Evolutionary conservation across 2,329 filamentous ascomycete species (phyloP).

Genomic region (Alternaria consortialis): DNA sequence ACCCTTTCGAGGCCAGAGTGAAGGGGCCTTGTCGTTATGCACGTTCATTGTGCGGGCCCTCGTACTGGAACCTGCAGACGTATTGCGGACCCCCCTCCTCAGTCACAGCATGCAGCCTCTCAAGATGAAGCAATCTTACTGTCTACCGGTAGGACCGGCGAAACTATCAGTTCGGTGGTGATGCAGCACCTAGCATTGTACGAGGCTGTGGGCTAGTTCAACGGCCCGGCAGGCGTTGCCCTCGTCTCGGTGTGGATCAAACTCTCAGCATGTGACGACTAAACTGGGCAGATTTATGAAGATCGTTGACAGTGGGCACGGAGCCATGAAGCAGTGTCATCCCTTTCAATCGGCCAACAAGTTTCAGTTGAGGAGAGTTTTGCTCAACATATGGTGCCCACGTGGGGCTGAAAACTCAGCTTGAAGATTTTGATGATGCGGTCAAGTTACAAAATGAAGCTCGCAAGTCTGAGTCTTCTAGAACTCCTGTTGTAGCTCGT

Average conservation of each 20-base stretch:
- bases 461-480: conserved; percentile 3
- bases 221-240: conserved; percentile 33
- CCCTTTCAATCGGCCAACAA: conserved; percentile 17
- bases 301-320: conserved; percentile 22
- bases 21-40: conserved; percentile 42
- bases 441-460: conserved; percentile 2
- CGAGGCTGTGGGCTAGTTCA: conserved; percentile 25
- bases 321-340: conserved; percentile 16
- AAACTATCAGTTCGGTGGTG: conserved; percentile 23
- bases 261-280: conserved; percentile 18
- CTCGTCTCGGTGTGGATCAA: conserved; percentile 12
- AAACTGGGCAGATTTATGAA: conserved; percentile 18
- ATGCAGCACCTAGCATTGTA: conserved; percentile 15
- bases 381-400: conserved; percentile 12
- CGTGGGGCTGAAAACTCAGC: conserved; percentile 12
- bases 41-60: conserved; percentile 31
- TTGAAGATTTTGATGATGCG: conserved; percentile 4
- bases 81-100: conserved; percentile 19
- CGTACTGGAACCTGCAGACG: conserved; percentile 16
- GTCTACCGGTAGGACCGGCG: conserved; percentile 32
- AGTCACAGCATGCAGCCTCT: conserved; percentile 26
- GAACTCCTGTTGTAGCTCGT: conserved; percentile 10
- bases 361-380: conserved; percentile 19
- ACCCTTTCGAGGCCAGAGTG: conserved; percentile 26
- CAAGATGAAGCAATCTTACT: conserved; percentile 23